These are phyloP conservation scores for Ganoderma resinaceum DNA, from an alignment of 1,284 basidiomycete species.

Conservation along the genomic window DNA sequence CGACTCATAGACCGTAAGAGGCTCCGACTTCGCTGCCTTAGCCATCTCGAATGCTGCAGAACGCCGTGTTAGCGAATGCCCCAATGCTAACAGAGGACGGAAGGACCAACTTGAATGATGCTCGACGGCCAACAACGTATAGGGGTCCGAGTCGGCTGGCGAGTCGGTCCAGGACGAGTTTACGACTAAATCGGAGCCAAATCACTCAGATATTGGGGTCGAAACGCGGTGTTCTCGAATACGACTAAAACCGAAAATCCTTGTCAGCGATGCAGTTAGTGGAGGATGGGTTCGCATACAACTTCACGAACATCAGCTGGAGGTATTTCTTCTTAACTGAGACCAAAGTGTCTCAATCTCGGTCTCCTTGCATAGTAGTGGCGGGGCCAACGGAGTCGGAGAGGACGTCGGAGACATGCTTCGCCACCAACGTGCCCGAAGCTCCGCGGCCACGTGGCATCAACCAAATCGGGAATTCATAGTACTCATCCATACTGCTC, in stretches of 20 bases:
- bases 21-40: conserved; percentile 36
- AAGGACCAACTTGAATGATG: neutral
- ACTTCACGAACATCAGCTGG: neutral
- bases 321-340: neutral
- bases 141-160: neutral
- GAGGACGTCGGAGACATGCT: neutral
- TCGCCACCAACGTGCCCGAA: neutral
- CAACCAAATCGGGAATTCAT: neutral
- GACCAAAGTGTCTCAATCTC: neutral
- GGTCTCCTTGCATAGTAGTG: neutral
- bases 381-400: too few relatives aligned
- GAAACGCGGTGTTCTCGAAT: neutral
- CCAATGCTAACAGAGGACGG: neutral
- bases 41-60: conserved; percentile 30
- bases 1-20: conserved; percentile 68
- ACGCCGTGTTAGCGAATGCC: neutral
- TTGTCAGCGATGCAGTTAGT: neutral
- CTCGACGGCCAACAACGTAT: neutral
- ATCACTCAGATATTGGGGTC: neutral
- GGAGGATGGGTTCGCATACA: neutral
- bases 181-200: neutral
- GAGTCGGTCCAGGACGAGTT: neutral
- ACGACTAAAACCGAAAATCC: neutral
- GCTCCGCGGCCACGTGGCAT: neutral
- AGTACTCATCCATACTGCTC: neutral